Base-by-base conservation (phyloP, 1,284 basidiomycete genomes). In the Tilletia setariae region DNA sequence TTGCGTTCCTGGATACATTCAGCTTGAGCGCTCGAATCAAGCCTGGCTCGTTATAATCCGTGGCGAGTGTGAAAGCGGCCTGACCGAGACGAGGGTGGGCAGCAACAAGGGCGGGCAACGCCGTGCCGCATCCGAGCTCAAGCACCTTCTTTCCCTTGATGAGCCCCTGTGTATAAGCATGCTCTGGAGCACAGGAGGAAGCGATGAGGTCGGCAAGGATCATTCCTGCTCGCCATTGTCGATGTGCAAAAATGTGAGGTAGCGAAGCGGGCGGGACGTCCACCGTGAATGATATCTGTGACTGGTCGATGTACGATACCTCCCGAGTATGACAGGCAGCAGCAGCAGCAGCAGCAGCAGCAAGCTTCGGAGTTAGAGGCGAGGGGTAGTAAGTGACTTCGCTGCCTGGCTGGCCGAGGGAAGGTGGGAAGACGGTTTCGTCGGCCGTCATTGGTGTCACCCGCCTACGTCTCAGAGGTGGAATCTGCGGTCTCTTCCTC, bases 211-310 rank as follows among this genome's bases (percentile, higher is more conserved):
- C 80, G 42, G 75, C 70, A 35, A 82, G 72, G 19, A 82, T 74
- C 76, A 82, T 79, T 0, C 80, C 80, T 0, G 80, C 79, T 11
- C 80, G 72, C 80, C 80, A 82, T 68, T 80, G 78, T 16, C 80
- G 74, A 62, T 82, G 80, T 7, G 78, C 79, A 63, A 82, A 82
- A 47, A 82, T 77, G 71, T 72, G 73, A 16, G 75, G 77, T 40
- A 82, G 75, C 32, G 75, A 71, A 13, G 78, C 77, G 1, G 79
- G 77, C 3, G 80, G 80, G 2, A 82, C 72, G 35, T 68, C 53
- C 43, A 82, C 73, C 28, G 51, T 53, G 51, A 53, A 53, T 23
- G 46, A n/a, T 4, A 23, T 49, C 16, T 49, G 19, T 23, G n/a
- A n/a, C n/a, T n/a, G n/a, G n/a, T n/a, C n/a, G n/a, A n/a, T n/a